A percentile compares a stretch with the other conserved stretches of the same genome.
Evolutionary conservation across 1,284 basidiomycete genomes (phyloP).

Genomic region (Microbotryomycetes sp.): DNA sequence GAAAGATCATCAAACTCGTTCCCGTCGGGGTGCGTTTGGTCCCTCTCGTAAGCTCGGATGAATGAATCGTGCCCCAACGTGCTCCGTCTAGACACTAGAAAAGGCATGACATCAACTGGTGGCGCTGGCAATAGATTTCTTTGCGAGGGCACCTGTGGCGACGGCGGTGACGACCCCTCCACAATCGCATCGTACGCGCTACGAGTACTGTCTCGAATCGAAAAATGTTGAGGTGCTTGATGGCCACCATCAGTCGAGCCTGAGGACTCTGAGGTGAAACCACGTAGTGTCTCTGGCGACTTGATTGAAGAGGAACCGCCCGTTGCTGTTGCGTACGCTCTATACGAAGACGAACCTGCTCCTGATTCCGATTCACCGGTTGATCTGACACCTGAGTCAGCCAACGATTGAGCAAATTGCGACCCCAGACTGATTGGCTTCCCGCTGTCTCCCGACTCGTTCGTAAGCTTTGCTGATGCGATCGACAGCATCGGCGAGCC

Average conservation of each 20-base stretch:
- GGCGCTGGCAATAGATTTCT: neutral
- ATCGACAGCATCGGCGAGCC: neutral
- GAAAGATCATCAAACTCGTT: too few relatives aligned
- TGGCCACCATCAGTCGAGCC: neutral
- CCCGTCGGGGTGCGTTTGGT: too few relatives aligned
- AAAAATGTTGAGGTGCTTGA: too few relatives aligned
- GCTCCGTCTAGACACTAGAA: neutral
- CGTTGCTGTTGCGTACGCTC: neutral
- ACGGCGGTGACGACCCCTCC: too few relatives aligned
- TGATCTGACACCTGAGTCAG: neutral
- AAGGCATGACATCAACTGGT: neutral
- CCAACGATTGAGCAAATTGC: neutral
- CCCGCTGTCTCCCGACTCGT: neutral
- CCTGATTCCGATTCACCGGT: too few relatives aligned
- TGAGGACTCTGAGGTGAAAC: neutral
- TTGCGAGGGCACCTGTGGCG: too few relatives aligned
- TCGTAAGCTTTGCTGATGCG: too few relatives aligned
- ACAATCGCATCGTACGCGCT: too few relatives aligned
- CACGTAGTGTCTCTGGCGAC: neutral
- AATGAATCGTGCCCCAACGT: neutral
- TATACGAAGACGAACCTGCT: neutral
- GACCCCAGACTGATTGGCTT: neutral
- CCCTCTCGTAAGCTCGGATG: neutral
- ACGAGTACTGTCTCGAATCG: too few relatives aligned
- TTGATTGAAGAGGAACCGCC: neutral